Evolutionary conservation across 495 filamentous ascomycete genomes (phyloP).

Genomic region (Podospora tetraspora): DNA sequence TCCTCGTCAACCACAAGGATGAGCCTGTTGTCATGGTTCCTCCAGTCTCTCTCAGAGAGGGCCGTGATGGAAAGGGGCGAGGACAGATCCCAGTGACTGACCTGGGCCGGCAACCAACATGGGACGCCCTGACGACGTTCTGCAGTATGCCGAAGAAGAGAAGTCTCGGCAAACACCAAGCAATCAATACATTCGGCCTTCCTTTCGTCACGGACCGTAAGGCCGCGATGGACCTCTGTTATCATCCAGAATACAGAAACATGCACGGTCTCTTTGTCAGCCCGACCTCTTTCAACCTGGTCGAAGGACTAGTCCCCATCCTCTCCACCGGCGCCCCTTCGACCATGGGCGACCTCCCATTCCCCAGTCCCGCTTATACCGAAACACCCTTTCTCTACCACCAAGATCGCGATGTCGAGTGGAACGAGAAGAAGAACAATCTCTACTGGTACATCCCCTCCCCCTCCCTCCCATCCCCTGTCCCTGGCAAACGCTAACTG

Average conservation of each 20-base stretch:
- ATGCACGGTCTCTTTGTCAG: slow-evolving; percentile 28
- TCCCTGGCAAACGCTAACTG: background rate
- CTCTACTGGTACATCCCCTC: slow-evolving; percentile 35
- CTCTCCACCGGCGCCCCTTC: slow-evolving; percentile 35
- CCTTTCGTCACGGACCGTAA: slow-evolving; percentile 24
- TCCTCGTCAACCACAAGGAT: slow-evolving; percentile 74
- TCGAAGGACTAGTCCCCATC: slow-evolving; percentile 30
- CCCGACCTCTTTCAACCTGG: slow-evolving; percentile 27
- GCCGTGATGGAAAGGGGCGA: background rate
- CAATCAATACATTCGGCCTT: slow-evolving; percentile 18
- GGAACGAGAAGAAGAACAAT: slow-evolving; percentile 12
- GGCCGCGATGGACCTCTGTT: slow-evolving; percentile 23
- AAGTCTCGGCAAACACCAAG: background rate
- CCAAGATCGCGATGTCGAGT: slow-evolving; percentile 27
- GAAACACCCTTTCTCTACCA: slow-evolving; percentile 33
- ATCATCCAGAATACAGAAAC: slow-evolving; percentile 24
- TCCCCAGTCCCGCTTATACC: slow-evolving; percentile 33
- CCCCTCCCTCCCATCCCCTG: too few relatives aligned
- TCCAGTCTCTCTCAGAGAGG: background rate
- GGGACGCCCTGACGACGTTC: slow-evolving; percentile 15
- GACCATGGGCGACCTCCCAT: slow-evolving; percentile 36
- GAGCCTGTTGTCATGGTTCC: slow-evolving; percentile 67
- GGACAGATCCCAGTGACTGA: slow-evolving; percentile 1
- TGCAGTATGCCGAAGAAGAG: slow-evolving; percentile 10
- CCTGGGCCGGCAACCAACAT: slow-evolving; percentile 15